Evolutionary conservation across 2,329 filamentous ascomycete genomes (phyloP).

Genomic region (Chaetoscypha palmicola): DNA sequence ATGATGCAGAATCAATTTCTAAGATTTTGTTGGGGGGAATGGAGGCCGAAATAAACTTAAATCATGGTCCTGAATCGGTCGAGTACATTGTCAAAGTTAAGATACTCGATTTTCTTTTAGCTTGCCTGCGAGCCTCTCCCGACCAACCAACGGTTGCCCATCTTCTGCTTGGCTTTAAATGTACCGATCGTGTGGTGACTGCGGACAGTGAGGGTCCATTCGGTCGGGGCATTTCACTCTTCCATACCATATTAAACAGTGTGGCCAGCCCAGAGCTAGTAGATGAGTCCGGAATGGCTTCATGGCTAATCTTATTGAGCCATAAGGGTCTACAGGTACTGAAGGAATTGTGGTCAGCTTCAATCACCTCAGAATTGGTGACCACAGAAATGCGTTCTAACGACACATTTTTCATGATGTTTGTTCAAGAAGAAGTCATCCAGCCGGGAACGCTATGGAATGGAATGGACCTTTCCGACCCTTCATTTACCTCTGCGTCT

Average conservation of each 20-base stretch:
- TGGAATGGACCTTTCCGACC: slow-evolving; percentile 49
- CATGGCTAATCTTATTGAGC: slow-evolving; percentile 64
- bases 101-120: slow-evolving; percentile 78
- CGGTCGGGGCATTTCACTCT: slow-evolving; percentile 64
- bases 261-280: slow-evolving; percentile 58
- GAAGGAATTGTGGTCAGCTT: slow-evolving; percentile 74
- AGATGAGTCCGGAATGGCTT: slow-evolving; percentile 47
- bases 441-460: slow-evolving; percentile 68
- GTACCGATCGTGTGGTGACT: slow-evolving; percentile 62
- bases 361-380: slow-evolving; percentile 67
- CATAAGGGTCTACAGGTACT: slow-evolving; percentile 66
- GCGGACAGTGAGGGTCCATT: slow-evolving; percentile 65
- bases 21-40: slow-evolving; percentile 65
- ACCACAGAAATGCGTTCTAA: slow-evolving; percentile 73
- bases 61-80: slow-evolving; percentile 59
- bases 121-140: slow-evolving; percentile 67
- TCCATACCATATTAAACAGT: slow-evolving; percentile 74
- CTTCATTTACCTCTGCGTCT: slow-evolving; percentile 58
- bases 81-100: slow-evolving; percentile 77
- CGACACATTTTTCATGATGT: slow-evolving; percentile 72
- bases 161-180: slow-evolving; percentile 79
- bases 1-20: slow-evolving; percentile 73
- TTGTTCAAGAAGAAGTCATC: slow-evolving; percentile 65
- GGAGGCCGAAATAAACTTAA: slow-evolving; percentile 62
- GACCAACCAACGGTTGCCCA: slow-evolving; percentile 83